These are phyloP conservation scores for Lentinula novae-zelandiae DNA, from an alignment of 1,284 basidiomycete species.

Conservation along the genomic window DNA sequence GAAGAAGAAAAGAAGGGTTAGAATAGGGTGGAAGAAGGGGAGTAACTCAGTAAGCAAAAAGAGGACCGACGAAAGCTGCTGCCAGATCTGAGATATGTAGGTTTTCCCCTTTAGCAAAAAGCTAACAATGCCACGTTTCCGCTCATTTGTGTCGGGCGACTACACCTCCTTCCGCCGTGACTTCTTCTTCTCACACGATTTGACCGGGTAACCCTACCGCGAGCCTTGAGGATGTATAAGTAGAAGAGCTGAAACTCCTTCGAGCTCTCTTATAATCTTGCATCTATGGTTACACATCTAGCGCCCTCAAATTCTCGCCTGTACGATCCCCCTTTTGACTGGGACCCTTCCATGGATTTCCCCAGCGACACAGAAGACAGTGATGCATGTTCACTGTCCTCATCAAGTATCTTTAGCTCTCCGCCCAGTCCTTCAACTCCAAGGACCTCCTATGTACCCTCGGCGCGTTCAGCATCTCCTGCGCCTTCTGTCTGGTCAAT, in stretches of 20 bases:
- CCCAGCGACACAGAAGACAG: constrained; percentile 34
- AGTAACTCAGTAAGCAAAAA: too few relatives aligned
- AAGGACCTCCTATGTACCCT: constrained; percentile 44
- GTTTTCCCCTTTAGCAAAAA: not conserved
- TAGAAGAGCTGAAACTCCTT: not conserved
- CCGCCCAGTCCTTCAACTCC: constrained; percentile 37
- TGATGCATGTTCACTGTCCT: constrained; percentile 30
- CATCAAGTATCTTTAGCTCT: constrained; percentile 33
- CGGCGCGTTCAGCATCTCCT: constrained; percentile 62
- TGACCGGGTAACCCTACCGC: constrained; percentile 12
- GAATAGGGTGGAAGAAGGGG: not conserved
- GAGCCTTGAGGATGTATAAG: constrained; percentile 12
- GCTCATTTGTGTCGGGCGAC: not conserved
- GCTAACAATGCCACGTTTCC: not conserved
- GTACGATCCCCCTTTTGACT: constrained; percentile 15
- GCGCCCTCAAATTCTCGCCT: not conserved
- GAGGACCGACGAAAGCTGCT: not conserved
- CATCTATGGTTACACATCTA: constrained; percentile 4
- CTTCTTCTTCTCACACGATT: constrained; percentile 19
- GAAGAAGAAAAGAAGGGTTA: not conserved
- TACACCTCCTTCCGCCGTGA: not conserved
- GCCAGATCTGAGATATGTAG: not conserved
- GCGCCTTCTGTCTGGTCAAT: constrained; percentile 65
- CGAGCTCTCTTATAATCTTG: not conserved
- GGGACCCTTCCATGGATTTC: constrained; percentile 16